These are phyloP conservation scores for Penicillium salamii DNA, from an alignment of 495 filamentous ascomycete species.

Conservation along the genomic window DNA sequence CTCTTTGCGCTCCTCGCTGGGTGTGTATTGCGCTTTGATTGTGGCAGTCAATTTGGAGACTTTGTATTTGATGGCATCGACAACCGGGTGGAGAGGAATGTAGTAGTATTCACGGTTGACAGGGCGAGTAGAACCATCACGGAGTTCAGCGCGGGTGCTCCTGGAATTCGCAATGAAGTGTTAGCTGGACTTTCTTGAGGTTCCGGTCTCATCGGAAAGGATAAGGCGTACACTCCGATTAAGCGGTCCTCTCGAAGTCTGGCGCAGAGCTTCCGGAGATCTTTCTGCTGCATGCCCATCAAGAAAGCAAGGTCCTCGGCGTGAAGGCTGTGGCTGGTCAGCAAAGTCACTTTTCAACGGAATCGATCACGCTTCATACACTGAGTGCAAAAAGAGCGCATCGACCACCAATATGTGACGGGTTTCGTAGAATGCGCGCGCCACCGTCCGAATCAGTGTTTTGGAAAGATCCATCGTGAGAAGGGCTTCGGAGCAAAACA, in stretches of 20 bases:
- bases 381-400: conserved; percentile 87
- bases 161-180: conserved; percentile 36
- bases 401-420: conserved; percentile 87
- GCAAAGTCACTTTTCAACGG: conserved; percentile 2
- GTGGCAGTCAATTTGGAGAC: conserved; percentile 79
- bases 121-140: conserved; percentile 76
- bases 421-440: conserved; percentile 89
- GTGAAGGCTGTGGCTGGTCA: conserved; percentile 55
- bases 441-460: conserved; percentile 81
- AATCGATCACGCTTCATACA: conserved; percentile 48
- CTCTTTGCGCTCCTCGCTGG: conserved; percentile 83
- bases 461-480: conserved; percentile 77
- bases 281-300: conserved; percentile 83
- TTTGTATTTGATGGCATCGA: conserved; percentile 96
- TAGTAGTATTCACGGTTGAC: conserved; percentile 91
- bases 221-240: conserved; percentile 62
- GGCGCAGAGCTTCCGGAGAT: conserved; percentile 82
- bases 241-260: conserved; percentile 81
- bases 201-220: background rate
- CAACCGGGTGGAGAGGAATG: conserved; percentile 88
- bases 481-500: background rate
- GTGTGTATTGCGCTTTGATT: conserved; percentile 76
- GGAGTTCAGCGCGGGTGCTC: conserved; percentile 74
- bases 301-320: conserved; percentile 84
- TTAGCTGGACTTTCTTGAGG: conserved; percentile 7